Evolutionary conservation across 345 rosid genomes (phyloP), one percentile per base, ranked within the genome.

Genomic region (Laguncularia racemosa): DNA sequence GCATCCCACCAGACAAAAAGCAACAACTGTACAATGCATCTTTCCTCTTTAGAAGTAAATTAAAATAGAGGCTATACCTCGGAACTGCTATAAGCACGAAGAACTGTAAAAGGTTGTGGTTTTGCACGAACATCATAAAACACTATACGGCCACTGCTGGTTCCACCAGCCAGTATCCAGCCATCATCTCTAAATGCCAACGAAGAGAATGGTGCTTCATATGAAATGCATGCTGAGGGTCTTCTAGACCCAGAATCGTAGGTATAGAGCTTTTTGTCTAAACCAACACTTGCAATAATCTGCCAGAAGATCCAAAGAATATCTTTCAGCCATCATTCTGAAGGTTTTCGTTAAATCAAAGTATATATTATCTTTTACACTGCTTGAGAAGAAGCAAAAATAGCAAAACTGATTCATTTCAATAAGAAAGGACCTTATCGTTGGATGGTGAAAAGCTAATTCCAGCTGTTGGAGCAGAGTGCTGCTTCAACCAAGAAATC

Each of bases 151-250:
- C 99, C 99, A 62, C 74, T 87, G 73, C 92, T 72, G 18, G 97
- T 95, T 68, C 99, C 99, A 63, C 95, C 95, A 67, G 92, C 92
- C 66, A 95, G 77, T 65, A 85, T 64, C 90, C 76, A 71, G 50
- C 95, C 99, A 81, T 90, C 92, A 64, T 93, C 99, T 76, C 83
- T 85, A 76, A 79, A 90, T 57, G 95, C 92, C 80, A 95, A 68
- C n/a, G 99, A 95, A 67, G 99, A 87, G 72, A 95, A 95, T 56
- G 97, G 97, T 50, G 92, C 86, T 73, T 90, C 97, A 72, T 90
- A 79, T 52, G 95, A 56, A 53, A 80, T 79, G 75, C 69, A 81
- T 26, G 96, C 81, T 33, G 92, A 81, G 66, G 81, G 73, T 69
- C 87, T 84, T 74, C 84, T 79, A 61, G 95, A 89, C 67, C 95